Conservation (phyloP, 495 filamentous ascomycete species). For the Gamarada debralockiae region DNA sequence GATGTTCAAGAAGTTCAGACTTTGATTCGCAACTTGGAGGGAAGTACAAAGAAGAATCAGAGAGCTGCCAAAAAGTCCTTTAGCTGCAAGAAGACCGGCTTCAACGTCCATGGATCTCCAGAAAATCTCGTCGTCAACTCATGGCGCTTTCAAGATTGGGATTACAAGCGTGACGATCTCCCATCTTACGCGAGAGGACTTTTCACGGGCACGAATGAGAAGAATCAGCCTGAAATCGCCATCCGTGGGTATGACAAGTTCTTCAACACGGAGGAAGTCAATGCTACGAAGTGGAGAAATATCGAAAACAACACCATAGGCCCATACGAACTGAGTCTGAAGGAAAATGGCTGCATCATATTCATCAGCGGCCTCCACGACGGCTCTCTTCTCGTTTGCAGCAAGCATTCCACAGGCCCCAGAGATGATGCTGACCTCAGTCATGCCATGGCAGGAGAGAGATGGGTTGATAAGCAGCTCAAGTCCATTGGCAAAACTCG, state of each 20-base stretch:
- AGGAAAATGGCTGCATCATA: conserved; percentile 99
- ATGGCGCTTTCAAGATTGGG: conserved; percentile 91
- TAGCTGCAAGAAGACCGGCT: conserved; percentile 72
- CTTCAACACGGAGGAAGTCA: conserved; percentile 85
- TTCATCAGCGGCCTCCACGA: conserved; percentile 92
- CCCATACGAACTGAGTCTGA: conserved; percentile 92
- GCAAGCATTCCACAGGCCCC: conserved; percentile 91
- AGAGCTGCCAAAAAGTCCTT: conserved; percentile 42
- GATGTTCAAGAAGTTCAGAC: conserved; percentile 56
- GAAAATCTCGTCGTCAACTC: conserved; percentile 69
- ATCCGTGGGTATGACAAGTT: conserved; percentile 97
- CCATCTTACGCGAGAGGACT: conserved; percentile 91
- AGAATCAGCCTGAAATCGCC: conserved; percentile 69
- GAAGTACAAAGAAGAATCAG: conserved; percentile 41
- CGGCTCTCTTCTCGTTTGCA: conserved; percentile 85
- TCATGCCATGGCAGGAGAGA: conserved; percentile 83
- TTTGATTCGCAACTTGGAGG: conserved; percentile 55
- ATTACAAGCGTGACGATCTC: conserved; percentile 81
- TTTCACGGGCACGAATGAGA: conserved; percentile 68
- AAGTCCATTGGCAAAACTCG: conserved; percentile 67
- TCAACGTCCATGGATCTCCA: conserved; percentile 53
- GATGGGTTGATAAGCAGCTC: conserved; percentile 80
- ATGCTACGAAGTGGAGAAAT: conserved; percentile 74
- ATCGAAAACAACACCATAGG: conserved; percentile 74
- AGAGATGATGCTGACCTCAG: conserved; percentile 63